Conservation (phyloP, 495 filamentous ascomycete genomes). For the Hypoxylon perforatum region DNA sequence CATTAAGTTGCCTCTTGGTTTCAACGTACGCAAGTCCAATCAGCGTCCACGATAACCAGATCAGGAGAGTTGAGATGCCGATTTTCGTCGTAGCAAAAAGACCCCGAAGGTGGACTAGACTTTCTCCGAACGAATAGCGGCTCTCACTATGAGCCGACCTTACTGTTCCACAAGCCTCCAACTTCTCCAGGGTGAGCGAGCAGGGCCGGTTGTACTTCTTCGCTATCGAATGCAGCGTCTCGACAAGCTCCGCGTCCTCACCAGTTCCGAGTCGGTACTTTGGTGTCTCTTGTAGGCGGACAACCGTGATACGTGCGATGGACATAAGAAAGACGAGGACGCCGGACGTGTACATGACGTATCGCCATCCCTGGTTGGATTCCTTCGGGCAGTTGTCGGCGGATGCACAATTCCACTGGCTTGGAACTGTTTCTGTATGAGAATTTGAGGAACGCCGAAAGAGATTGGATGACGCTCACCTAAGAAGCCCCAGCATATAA, state of each 20-base stretch:
- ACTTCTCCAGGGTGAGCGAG: slow-evolving; percentile 69
- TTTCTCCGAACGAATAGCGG: slow-evolving; percentile 62
- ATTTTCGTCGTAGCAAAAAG: slow-evolving; percentile 72
- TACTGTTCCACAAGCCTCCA: slow-evolving; percentile 64
- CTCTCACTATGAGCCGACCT: slow-evolving; percentile 51
- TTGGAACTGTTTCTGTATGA: slow-evolving; percentile 47
- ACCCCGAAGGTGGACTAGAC: slow-evolving; percentile 67
- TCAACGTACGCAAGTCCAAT: slow-evolving; percentile 68
- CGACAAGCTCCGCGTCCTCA: slow-evolving; percentile 69
- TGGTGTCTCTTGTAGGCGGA: slow-evolving; percentile 75
- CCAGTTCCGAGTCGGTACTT: slow-evolving; percentile 76
- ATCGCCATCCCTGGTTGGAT: slow-evolving; percentile 86
- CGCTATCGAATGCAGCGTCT: slow-evolving; percentile 70
- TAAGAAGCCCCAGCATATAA: slow-evolving; percentile 82
- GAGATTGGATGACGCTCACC: slow-evolving; percentile 58
- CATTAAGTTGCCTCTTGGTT: neutral
- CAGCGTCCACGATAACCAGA: slow-evolving; percentile 77
- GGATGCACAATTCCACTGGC: slow-evolving; percentile 66
- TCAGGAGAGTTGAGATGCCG: slow-evolving; percentile 68
- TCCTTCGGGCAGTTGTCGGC: slow-evolving; percentile 66
- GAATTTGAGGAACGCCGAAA: slow-evolving; percentile 44
- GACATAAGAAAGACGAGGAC: slow-evolving; percentile 74
- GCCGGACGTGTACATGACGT: slow-evolving; percentile 73
- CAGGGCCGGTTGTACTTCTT: slow-evolving; percentile 70
- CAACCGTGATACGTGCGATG: slow-evolving; percentile 72